A percentile compares a stretch with the other conserved stretches of the same genome.
Conservation (phyloP, 139 green algal genomes). For the Dunaliella primolecta region DNA sequence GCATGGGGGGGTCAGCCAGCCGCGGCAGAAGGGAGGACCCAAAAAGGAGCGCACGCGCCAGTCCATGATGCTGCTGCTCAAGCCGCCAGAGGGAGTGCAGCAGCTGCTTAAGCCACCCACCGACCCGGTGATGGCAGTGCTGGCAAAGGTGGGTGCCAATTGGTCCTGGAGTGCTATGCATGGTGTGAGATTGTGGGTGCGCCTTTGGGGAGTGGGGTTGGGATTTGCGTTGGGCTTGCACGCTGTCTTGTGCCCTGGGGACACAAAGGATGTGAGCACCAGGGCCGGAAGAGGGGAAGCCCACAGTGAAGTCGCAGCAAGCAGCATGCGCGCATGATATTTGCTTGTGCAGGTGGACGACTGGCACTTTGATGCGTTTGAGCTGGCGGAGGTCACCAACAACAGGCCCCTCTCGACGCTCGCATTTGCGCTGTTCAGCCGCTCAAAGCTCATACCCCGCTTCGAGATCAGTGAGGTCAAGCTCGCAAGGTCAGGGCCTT, state of each 20-base stretch:
- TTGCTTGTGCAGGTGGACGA: not conserved
- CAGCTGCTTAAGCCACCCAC: not conserved
- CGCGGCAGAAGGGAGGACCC: too few species aligned
- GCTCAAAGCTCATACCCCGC: not conserved
- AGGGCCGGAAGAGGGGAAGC: too few species aligned
- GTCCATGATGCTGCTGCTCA: not conserved
- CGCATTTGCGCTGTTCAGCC: constrained; percentile 39
- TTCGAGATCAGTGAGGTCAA: not conserved
- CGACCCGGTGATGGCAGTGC: not conserved
- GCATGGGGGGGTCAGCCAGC: too few species aligned
- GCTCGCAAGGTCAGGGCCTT: not conserved
- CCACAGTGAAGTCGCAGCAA: too few species aligned
- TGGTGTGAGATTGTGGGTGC: not conserved
- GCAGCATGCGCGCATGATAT: not conserved
- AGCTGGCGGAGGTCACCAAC: constrained; percentile 38
- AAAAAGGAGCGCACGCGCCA: not conserved
- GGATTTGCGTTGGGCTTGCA: not conserved
- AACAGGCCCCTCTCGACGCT: constrained; percentile 42
- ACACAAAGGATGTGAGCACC: too few species aligned
- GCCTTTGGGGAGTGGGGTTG: not conserved
- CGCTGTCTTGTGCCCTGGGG: not conserved
- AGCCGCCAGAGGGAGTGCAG: not conserved
- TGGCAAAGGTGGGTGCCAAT: not conserved
- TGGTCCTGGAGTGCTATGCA: not conserved
- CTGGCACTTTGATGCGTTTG: constrained; percentile 53